Evolutionary conservation across 352 stramenopile species (phyloP), one percentile per base, ranked within the genome.

Genomic region (Elongisporangium undulatum): DNA sequence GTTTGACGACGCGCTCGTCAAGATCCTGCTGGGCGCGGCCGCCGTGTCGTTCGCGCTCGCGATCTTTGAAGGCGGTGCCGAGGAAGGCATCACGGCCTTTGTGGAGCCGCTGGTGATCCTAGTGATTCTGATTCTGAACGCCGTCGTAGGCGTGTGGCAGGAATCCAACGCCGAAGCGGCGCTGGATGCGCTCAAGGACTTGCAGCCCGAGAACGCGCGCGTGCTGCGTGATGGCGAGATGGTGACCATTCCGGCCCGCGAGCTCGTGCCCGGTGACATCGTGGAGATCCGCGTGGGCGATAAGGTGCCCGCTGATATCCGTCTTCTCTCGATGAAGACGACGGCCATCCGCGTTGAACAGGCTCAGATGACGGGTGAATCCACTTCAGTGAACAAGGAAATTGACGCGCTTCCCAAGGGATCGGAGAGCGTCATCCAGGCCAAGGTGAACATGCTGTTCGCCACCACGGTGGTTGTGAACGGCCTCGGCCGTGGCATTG

Each of bases 1-100:
- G 79, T 99, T 99, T 79, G 92, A 99, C 73, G 97, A 99, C 75
- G 90, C 94, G 48, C 79, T 99, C 3, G 96, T 99, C 49, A 95
- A 98, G 83, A 99, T 99, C 70, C 75, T 99, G 50, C 79, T 99
- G 17, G 90, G 87, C 9, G 97, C 98, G 1, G 97, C 98, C 0
- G 77, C 97, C 4, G 77, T 99, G 45, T 98, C 90, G 41, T 98
- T 94, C 56, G 72, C 94, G 17, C 92, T 99, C 49, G 97, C 95
- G 17, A 83, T 94, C 65, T 82, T 98, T 84, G 86, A 98, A 82
- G 92, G 78, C 74, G 68, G 89, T 19, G 71, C 71, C 48, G 86
- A 87, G n/a, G 88, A 94, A 63, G 85, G 90, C 60, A 82, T 97
- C 61, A 77, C 78, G 49, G 90, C 85, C 20, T 99, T 98, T 67